Percentiles rank a stretch among this genome's conserved stretches.
Evolutionary conservation across 306 rosid genomes (phyloP).

Genomic region (Lathyrus oleraceus): DNA sequence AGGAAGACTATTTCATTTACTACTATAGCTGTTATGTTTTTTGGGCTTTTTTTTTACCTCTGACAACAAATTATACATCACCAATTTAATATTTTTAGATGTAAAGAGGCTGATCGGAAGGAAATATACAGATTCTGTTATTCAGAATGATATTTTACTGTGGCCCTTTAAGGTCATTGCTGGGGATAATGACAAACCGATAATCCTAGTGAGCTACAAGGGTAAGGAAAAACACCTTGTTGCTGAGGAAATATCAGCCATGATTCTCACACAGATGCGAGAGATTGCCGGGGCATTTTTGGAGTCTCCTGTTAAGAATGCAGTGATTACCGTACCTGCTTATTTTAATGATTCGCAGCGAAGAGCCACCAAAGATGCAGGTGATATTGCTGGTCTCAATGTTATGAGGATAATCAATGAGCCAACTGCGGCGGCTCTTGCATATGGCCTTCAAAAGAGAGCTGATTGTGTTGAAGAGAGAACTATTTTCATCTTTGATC

Average conservation of each 20-base stretch:
- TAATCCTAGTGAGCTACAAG: not conserved
- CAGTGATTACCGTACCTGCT: not conserved
- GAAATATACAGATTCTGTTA: not conserved
- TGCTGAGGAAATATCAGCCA: slow-evolving; percentile 42
- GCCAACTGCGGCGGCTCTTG: too few species aligned
- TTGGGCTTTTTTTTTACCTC: too few species aligned
- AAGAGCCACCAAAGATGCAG: too few species aligned
- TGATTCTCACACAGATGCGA: slow-evolving; percentile 54
- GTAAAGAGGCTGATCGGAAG: not conserved
- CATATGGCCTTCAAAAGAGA: too few species aligned
- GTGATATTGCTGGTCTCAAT: too few species aligned
- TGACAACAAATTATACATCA: too few species aligned
- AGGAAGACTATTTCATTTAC: too few species aligned
- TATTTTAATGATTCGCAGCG: not conserved
- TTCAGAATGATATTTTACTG: not conserved
- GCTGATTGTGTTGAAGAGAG: too few species aligned
- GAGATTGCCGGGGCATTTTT: slow-evolving; percentile 49
- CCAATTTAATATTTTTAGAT: not conserved
- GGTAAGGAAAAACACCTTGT: not conserved
- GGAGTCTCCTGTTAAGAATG: not conserved
- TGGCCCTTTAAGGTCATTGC: not conserved
- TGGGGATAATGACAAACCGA: not conserved
- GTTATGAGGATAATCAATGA: too few species aligned
- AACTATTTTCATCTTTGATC: too few species aligned
- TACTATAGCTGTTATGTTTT: too few species aligned